A percentile compares a stretch with the other conserved stretches of the same genome.
Conservation (phyloP, 148 eudicot species). For the Arctostaphylos glauca region DNA sequence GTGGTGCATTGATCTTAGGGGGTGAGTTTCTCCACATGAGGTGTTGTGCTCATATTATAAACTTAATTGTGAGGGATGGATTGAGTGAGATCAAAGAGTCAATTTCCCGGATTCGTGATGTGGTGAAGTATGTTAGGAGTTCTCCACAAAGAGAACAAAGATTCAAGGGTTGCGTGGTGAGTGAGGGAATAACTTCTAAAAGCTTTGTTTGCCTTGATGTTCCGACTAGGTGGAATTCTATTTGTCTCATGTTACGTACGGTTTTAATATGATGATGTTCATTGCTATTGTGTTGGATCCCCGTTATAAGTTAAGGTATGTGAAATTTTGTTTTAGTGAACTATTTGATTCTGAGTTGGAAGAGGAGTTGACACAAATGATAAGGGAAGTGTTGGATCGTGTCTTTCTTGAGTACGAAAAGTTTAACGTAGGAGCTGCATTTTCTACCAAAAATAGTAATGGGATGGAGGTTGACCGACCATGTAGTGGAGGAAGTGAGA, state of each 20-base stretch:
- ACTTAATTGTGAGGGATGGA: slow-evolving; percentile 13
- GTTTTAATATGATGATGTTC: too few relatives aligned
- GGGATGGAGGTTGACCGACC: not conserved
- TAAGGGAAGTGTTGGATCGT: not conserved
- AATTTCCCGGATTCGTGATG: slow-evolving; percentile 6
- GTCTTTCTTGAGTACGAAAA: not conserved
- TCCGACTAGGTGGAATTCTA: too few relatives aligned
- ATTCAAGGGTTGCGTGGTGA: slow-evolving; percentile 4
- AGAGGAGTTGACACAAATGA: too few relatives aligned
- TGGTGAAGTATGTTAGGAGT: slow-evolving; percentile 12
- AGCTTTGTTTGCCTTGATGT: slow-evolving; percentile 9
- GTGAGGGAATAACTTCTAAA: not conserved
- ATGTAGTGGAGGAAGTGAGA: not conserved
- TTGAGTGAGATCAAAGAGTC: not conserved
- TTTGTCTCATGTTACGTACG: too few relatives aligned
- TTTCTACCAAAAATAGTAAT: not conserved
- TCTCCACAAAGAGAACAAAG: slow-evolving; percentile 10
- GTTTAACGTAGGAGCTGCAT: not conserved
- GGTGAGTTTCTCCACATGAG: not conserved
- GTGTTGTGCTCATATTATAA: slow-evolving; percentile 15
- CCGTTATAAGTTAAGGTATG: too few relatives aligned
- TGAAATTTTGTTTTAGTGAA: too few relatives aligned
- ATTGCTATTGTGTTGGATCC: too few relatives aligned
- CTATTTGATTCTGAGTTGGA: too few relatives aligned
- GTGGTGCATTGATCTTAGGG: not conserved